Base-by-base conservation (phyloP, 176 grass and related monocot species). In the Lolium perenne region DNA sequence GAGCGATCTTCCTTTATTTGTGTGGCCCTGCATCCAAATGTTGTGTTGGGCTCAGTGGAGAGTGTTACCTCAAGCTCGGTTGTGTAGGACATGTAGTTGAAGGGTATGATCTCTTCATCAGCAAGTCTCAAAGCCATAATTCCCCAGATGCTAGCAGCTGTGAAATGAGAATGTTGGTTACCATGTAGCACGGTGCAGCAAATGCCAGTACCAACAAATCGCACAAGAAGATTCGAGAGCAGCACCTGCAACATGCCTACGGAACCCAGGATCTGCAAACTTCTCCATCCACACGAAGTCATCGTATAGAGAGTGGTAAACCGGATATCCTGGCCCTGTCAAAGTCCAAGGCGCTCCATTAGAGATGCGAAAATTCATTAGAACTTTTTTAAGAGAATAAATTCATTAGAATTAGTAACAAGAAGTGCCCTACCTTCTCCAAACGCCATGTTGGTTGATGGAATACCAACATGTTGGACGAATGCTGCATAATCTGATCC, bases 81-180 rank as follows among this genome's bases (percentile, higher is more conserved):
- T 13, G 87, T 41, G 20, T 97, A 95, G 40, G 91, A 81, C 71
- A 87, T 66, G 57, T 97, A 95, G 81, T 93, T 86, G 60, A 97
- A 97, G 22, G 91, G 95, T 81, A 97, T 78, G 74, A 95, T 86
- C 65, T 90, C 91, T n/a, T 95, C 93, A 18, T 90, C 78, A 10
- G 95, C 93, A 54, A 97, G 89, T 68, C 79, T 93, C 64, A 97
- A 87, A 86, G 85, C 93, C 88, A 95, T 86, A 63, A 90, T 85
- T 76, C 95, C 95, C 95, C 95, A 97, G 16, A 97, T 95, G 76
- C 93, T 95, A 75, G 95, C 93, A 76, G 80, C 93, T 95, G 86
- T 7, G 80, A 68, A 43, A 53, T 14, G 81, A 76, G 58, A 38
- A 83, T 74, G 21, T 40, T 56, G 9, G 47, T 90, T 71, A 74